Percentiles rank a stretch among this genome's conserved stretches.
phyloP scores from a whole-genome alignment of 306 rosid genomes.

The Quercus mongolica region DNA sequence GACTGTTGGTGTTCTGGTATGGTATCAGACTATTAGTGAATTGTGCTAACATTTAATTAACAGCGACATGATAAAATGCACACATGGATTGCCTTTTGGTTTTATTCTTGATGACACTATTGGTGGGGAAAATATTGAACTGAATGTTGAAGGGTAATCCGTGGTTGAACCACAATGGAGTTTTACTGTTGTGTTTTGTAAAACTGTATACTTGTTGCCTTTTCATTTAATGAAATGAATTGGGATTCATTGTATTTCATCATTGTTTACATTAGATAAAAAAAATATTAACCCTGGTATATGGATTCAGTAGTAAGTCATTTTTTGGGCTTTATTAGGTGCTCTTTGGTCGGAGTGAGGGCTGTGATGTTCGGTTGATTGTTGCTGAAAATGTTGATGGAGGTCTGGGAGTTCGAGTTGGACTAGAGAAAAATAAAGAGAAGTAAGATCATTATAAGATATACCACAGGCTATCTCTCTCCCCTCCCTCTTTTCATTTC shows the following conservation, averaged over 20 bases:
- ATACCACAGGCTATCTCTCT: neutral
- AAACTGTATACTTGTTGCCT: neutral
- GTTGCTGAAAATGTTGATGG: constrained; percentile 14
- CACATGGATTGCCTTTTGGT: neutral
- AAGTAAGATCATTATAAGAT: constrained; percentile 16
- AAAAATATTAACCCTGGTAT: neutral
- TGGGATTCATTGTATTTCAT: neutral
- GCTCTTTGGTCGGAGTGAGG: constrained; percentile 25
- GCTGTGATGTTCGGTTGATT: constrained; percentile 27
- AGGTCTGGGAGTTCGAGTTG: constrained; percentile 26
- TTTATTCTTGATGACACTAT: neutral
- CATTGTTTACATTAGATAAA: neutral
- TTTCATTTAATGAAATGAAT: neutral
- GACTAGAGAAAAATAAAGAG: constrained; percentile 16
- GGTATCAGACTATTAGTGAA: neutral
- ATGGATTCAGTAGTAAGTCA: neutral
- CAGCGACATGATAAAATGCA: neutral
- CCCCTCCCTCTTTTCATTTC: neutral
- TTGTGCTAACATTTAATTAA: neutral
- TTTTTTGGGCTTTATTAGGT: constrained; percentile 20
- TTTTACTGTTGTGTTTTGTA: neutral
- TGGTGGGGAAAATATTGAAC: neutral
- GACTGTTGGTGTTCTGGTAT: neutral
- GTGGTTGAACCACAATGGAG: neutral
- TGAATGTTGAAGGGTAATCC: neutral